Percentiles rank a stretch among this genome's conserved stretches.
Evolutionary conservation across 805 yeast species (phyloP).

Genomic region (Yamadazyma sp.): DNA sequence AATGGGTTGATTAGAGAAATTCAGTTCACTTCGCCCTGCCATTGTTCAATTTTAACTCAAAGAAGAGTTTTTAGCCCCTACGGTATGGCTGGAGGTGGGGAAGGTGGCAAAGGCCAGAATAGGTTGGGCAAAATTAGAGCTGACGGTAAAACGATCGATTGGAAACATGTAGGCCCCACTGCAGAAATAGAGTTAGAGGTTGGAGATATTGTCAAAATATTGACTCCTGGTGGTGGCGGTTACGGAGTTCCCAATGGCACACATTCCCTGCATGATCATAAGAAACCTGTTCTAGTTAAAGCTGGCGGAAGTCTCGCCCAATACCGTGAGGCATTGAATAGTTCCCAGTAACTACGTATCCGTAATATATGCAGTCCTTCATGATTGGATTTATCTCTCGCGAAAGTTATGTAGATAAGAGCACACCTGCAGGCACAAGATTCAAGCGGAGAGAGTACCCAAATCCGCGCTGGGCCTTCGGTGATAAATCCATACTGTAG

Average conservation of each 20-base stretch:
- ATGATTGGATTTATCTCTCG: too few species aligned
- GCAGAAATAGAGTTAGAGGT: conserved; percentile 58
- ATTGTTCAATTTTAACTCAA: conserved; percentile 22
- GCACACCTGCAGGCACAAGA: too few species aligned
- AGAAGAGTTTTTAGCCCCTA: conserved; percentile 22
- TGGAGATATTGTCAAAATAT: conserved; percentile 67
- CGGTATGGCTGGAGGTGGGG: conserved; percentile 32
- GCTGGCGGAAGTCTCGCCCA: conserved; percentile 26
- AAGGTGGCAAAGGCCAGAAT: conserved; percentile 39
- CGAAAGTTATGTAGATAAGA: too few species aligned
- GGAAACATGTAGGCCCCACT: conserved; percentile 50
- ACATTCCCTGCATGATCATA: too few species aligned
- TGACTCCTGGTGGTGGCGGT: conserved; percentile 89
- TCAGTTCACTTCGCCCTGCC: conserved; percentile 20
- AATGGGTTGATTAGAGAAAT: conserved; percentile 22
- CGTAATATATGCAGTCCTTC: not conserved
- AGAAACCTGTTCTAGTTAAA: too few species aligned
- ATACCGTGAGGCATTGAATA: conserved; percentile 20
- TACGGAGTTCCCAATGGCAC: too few species aligned
- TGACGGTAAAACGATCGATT: conserved; percentile 19
- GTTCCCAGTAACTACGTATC: conserved; percentile 23
- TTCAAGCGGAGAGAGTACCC: too few species aligned
- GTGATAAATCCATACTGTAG: not conserved
- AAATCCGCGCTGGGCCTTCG: not conserved
- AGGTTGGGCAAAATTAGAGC: conserved; percentile 31